Percentiles rank a stretch among this genome's conserved stretches.
phyloP scores from a whole-genome alignment of 345 rosid genomes.

The Sapria himalayana region DNA sequence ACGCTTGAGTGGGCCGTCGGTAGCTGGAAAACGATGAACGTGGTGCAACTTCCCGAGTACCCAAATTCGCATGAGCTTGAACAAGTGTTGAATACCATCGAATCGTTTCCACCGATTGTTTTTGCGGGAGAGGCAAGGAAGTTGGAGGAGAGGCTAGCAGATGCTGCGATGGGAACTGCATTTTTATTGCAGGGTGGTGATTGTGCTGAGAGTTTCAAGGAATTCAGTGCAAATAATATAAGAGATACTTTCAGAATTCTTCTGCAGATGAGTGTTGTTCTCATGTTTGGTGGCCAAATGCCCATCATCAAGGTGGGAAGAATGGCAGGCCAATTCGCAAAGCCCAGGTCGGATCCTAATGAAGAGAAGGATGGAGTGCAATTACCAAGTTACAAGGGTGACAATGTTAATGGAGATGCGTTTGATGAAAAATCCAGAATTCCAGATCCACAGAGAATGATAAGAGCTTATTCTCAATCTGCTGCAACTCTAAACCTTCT shows the following conservation, averaged over 20 bases:
- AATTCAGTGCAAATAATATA: conserved; percentile 25
- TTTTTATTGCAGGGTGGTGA: conserved; percentile 40
- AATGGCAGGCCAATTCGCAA: conserved; percentile 53
- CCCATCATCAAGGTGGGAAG: conserved; percentile 50
- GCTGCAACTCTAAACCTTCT: conserved; percentile 45
- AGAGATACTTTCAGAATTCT: conserved; percentile 33
- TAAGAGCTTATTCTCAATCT: conserved; percentile 33
- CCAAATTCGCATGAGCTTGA: conserved; percentile 20
- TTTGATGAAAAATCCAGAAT: conserved; percentile 33
- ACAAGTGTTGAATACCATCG: conserved; percentile 21
- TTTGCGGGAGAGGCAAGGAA: conserved; percentile 37
- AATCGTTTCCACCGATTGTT: conserved; percentile 27
- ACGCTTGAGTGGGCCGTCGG: conserved; percentile 23
- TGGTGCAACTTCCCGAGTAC: conserved; percentile 30
- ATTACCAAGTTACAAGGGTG: conserved; percentile 40
- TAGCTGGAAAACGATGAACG: conserved; percentile 28
- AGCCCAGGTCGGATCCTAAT: conserved; percentile 28
- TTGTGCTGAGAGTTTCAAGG: conserved; percentile 46
- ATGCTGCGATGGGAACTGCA: conserved; percentile 29
- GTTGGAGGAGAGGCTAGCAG: conserved; percentile 25
- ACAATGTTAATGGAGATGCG: conserved; percentile 36
- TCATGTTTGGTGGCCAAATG: conserved; percentile 38
- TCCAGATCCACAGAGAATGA: conserved; percentile 41
- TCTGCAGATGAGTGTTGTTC: conserved; percentile 45
- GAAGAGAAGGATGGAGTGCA: conserved; percentile 38